Conservation (phyloP, 2,329 filamentous ascomycete species). For the Xylaria sp. region DNA sequence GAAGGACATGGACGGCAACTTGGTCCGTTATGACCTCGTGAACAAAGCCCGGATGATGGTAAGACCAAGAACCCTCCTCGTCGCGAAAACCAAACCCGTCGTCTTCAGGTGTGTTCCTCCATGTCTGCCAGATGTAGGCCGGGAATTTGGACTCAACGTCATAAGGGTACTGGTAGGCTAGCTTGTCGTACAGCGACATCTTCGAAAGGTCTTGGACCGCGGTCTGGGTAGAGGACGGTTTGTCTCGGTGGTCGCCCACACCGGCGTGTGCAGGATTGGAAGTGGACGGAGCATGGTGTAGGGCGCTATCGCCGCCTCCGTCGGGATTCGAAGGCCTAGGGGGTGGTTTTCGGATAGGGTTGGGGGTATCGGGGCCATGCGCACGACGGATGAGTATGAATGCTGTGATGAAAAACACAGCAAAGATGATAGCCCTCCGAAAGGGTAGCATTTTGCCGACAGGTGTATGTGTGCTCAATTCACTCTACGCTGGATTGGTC, state of each 20-base stretch:
- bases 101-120: constrained; percentile 86
- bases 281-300: constrained; percentile 40
- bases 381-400: constrained; percentile 50
- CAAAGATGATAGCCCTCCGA: constrained; percentile 48
- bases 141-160: constrained; percentile 89
- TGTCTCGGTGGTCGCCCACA: constrained; percentile 34
- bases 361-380: constrained; percentile 44
- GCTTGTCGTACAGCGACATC: constrained; percentile 79
- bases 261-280: constrained; percentile 33
- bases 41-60: constrained; percentile 87
- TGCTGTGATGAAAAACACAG: constrained; percentile 49
- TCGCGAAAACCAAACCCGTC: constrained; percentile 82
- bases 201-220: constrained; percentile 75
- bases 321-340: constrained; percentile 41
- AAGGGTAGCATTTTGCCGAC: constrained; percentile 49
- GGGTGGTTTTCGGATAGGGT: constrained; percentile 43
- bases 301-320: constrained; percentile 27
- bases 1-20: constrained; percentile 82
- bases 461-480: not conserved
- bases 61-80: constrained; percentile 89
- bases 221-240: constrained; percentile 64
- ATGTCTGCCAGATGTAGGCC: constrained; percentile 99
- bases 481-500: constrained; percentile 1
- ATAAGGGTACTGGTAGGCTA: constrained; percentile 94
- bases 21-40: constrained; percentile 97